Evolutionary conservation across 2,329 filamentous ascomycete genomes (phyloP), one percentile per base, ranked within the genome.

Genomic region (Aspergillus fischeri): DNA sequence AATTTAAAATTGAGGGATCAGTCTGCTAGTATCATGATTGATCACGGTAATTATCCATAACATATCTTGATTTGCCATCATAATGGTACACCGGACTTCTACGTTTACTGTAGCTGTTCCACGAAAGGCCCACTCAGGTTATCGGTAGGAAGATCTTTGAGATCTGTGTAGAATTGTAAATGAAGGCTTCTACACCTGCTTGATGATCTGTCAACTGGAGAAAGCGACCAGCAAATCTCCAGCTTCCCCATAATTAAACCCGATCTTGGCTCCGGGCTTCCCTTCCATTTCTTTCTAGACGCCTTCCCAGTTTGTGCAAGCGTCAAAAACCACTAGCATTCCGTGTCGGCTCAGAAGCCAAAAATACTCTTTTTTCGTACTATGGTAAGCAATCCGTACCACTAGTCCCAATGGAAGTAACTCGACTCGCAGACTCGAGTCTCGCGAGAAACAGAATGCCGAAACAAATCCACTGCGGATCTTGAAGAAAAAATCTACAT

Each of bases 391-490:
- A 38, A 38, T 17, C 44, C 21, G 14, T 24, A 47, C 44, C 44
- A 47, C 5, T 24, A 47, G 44, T 47, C 21, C 44, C 17, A 47
- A 24, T 24, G 24, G 24, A 24, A 54, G 28, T 28, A 54, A 32
- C 41, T 53, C 24, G 24, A 38, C 32, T 38, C 14, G 32, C 32
- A 38, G 32, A 38, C 32, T 38, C 32, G 5, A 17, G 14, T 1
- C 29, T 32, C 5, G 17, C 7, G 5, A 38, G 42, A 24, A 5
- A 11, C 14, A 27, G 44, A 24, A 47, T 21, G 8, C n/a, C 21
- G 44, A 47, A 6, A 17, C 24, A 24, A 47, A 44, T 53, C 62
- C 65, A 67, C 65, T 56, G 65, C 62, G 63, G 65, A 67, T 58
- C 65, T 60, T 27, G 38, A 44, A 54, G 28, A 50, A 49, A 48